Conservation (phyloP, 1,284 basidiomycete species). For the Trichosporon coremiiforme region DNA sequence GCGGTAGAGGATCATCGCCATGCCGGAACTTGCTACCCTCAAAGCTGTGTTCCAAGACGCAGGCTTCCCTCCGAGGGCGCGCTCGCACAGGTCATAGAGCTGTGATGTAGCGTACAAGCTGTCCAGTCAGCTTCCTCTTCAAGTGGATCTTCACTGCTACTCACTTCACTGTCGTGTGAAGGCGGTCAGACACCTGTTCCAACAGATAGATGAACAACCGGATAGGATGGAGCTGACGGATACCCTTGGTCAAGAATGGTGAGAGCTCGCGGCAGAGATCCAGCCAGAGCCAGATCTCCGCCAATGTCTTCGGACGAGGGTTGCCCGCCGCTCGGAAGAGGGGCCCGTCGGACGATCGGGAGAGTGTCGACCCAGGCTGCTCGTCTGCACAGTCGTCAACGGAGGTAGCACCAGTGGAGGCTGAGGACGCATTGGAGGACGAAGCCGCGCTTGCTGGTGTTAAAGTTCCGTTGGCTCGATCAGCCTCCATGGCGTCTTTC, state of each 20-base stretch:
- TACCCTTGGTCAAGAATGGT: neutral
- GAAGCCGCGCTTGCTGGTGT: neutral
- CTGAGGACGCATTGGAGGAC: neutral
- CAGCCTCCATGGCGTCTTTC: neutral
- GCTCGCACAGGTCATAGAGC: conserved; percentile 24
- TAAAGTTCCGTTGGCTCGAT: neutral
- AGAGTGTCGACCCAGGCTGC: neutral
- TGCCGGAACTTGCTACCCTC: conserved; percentile 15
- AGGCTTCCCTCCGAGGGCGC: conserved; percentile 17
- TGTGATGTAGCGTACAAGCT: conserved; percentile 23
- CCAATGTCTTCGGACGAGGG: neutral
- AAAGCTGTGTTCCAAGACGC: conserved; percentile 20
- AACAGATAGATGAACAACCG: conserved; percentile 18
- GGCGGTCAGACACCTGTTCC: conserved; percentile 9
- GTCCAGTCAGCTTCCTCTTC: neutral
- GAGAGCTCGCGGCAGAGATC: conserved; percentile 21
- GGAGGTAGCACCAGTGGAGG: neutral
- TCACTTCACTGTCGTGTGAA: conserved; percentile 17
- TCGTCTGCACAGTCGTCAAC: conserved; percentile 6
- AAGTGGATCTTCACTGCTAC: neutral
- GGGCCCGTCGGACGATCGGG: neutral
- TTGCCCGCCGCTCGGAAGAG: conserved; percentile 1
- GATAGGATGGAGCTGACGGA: conserved; percentile 6
- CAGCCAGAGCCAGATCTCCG: conserved; percentile 23
- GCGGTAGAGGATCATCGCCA: conserved; percentile 1